A percentile compares a stretch with the other conserved stretches of the same genome.
Conservation (phyloP, 2,329 filamentous ascomycete genomes). For the Elsinoe batatas region DNA sequence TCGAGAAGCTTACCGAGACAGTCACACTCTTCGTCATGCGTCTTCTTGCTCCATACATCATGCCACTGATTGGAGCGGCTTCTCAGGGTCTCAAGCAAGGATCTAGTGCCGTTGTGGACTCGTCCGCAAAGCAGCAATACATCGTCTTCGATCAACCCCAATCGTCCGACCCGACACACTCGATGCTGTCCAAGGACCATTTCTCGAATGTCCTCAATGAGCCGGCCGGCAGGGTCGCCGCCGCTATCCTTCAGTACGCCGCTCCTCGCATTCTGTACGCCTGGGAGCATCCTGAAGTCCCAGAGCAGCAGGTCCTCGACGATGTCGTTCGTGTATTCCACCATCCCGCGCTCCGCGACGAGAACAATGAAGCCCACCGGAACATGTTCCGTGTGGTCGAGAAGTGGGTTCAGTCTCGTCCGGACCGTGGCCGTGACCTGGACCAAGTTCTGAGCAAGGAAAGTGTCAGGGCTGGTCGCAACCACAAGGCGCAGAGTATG, state of each 20-base stretch:
- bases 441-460: conserved; percentile 71
- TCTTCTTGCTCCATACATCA: conserved; percentile 80
- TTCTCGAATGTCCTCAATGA: conserved; percentile 42
- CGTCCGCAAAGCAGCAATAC: conserved; percentile 41
- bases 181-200: conserved; percentile 43
- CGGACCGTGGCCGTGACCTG: conserved; percentile 56
- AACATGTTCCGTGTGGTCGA: conserved; percentile 84
- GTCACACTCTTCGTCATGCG: conserved; percentile 87
- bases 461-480: conserved; percentile 72
- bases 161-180: conserved; percentile 42
- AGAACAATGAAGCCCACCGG: conserved; percentile 66
- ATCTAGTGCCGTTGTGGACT: conserved; percentile 58
- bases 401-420: conserved; percentile 64
- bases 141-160: conserved; percentile 40
- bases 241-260: conserved; percentile 66
- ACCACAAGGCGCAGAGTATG: conserved; percentile 45
- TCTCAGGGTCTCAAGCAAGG: conserved; percentile 78
- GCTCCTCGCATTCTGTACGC: conserved; percentile 83
- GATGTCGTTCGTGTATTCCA: conserved; percentile 81
- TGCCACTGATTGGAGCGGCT: conserved; percentile 80
- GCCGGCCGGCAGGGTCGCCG: conserved; percentile 39
- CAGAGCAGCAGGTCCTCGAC: conserved; percentile 71
- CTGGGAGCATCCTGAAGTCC: conserved; percentile 79
- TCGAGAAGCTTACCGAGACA: conserved; percentile 89
- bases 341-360: conserved; percentile 73